Conservation (phyloP, 2,329 filamentous ascomycete species). For the Rutstroemia sp. region DNA sequence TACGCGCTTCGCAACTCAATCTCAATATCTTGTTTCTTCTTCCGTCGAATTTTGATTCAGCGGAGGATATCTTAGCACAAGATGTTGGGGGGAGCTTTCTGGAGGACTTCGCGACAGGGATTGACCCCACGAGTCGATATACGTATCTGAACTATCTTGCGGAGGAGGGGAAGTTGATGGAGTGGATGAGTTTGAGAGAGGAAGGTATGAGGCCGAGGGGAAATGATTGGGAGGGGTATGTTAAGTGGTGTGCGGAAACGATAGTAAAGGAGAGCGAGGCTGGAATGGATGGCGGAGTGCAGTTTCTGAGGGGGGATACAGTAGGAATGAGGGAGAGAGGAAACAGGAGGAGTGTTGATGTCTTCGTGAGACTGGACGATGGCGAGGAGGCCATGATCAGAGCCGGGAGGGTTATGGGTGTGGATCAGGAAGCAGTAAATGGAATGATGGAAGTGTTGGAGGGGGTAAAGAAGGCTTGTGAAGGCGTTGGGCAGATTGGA, state of each 20-base stretch:
- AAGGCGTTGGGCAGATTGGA: too few relatives aligned
- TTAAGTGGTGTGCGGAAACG: background rate
- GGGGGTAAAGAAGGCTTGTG: too few relatives aligned
- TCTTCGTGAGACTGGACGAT: background rate
- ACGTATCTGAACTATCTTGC: conserved; percentile 6
- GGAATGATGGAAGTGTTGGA: background rate
- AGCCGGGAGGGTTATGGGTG: background rate
- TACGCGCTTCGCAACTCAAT: background rate
- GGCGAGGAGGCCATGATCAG: background rate
- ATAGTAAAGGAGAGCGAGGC: background rate
- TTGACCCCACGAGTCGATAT: conserved; percentile 6
- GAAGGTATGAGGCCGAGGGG: background rate
- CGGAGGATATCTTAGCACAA: background rate
- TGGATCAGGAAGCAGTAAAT: background rate
- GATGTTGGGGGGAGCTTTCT: background rate
- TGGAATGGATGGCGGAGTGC: background rate
- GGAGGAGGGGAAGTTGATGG: conserved; percentile 1
- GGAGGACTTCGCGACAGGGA: conserved; percentile 1
- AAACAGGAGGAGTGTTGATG: background rate
- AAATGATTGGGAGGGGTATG: conserved; percentile 2
- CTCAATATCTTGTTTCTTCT: background rate
- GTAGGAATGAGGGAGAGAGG: background rate
- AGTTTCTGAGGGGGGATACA: background rate
- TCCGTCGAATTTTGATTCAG: background rate
- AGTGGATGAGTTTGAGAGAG: conserved; percentile 1